Evolutionary conservation across 495 filamentous ascomycete species (phyloP).

Genomic region (Ramalina intermedia): DNA sequence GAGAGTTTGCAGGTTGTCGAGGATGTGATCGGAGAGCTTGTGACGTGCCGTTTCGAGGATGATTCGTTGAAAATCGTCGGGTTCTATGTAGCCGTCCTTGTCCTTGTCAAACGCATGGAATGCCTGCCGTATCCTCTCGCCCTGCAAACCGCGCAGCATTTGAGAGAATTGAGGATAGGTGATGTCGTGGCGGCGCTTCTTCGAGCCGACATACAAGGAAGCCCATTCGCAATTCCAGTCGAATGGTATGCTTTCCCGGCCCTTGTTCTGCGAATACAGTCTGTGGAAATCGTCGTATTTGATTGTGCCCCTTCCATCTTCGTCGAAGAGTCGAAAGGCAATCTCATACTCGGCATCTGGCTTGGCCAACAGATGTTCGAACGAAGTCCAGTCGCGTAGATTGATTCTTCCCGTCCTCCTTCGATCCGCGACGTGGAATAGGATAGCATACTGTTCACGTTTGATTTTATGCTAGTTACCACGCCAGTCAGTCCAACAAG

Average conservation of each 20-base stretch:
- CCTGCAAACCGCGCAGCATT: conserved; percentile 91
- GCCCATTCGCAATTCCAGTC: conserved; percentile 97
- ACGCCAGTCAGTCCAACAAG: conserved; percentile 14
- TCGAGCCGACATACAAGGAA: conserved; percentile 79
- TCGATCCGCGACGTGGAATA: conserved; percentile 81
- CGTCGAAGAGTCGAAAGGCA: conserved; percentile 88
- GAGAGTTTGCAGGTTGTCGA: conserved; percentile 84
- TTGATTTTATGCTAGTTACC: conserved; percentile 79
- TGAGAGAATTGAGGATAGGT: conserved; percentile 96
- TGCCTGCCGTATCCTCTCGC: conserved; percentile 86
- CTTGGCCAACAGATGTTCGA: conserved; percentile 84
- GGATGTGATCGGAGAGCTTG: conserved; percentile 91
- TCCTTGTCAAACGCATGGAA: conserved; percentile 87
- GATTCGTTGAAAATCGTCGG: conserved; percentile 90
- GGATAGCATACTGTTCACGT: conserved; percentile 82
- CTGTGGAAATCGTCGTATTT: conserved; percentile 75
- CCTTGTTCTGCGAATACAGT: conserved; percentile 71
- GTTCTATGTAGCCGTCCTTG: conserved; percentile 92
- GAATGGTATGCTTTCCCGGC: conserved; percentile 68
- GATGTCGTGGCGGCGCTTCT: conserved; percentile 69
- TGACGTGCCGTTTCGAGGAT: conserved; percentile 86
- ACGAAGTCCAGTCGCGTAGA: conserved; percentile 76
- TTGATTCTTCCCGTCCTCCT: conserved; percentile 53
- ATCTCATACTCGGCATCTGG: conserved; percentile 98
- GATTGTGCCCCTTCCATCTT: conserved; percentile 64